Evolutionary conservation across 768 basidiomycete species (phyloP).

Genomic region (Tricholoma sp.): DNA sequence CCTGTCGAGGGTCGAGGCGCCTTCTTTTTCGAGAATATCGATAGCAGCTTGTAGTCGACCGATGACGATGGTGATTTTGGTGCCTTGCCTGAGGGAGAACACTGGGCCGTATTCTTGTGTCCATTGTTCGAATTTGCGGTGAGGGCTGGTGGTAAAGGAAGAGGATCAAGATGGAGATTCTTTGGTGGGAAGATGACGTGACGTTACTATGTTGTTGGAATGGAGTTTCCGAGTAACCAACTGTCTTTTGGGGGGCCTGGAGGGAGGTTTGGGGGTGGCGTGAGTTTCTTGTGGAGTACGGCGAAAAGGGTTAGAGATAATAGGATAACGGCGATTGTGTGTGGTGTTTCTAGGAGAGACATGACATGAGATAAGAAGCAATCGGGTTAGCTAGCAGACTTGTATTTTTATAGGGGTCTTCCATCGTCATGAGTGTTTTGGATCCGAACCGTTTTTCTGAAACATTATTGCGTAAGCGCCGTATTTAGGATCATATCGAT

Average conservation of each 20-base stretch:
- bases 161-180: neutral
- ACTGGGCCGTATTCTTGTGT: conserved; percentile 57
- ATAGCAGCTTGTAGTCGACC: conserved; percentile 52
- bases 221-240: conserved; percentile 1
- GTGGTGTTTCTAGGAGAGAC: too few species aligned
- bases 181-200: neutral
- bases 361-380: too few species aligned
- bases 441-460: too few species aligned
- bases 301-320: neutral
- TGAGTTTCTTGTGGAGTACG: neutral
- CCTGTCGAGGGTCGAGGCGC: conserved; percentile 50
- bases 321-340: neutral
- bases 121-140: conserved; percentile 54
- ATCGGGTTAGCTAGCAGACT: too few species aligned
- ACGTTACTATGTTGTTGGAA: conserved; percentile 4
- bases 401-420: too few species aligned
- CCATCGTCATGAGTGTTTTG: too few species aligned
- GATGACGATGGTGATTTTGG: conserved; percentile 39
- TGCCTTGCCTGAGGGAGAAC: conserved; percentile 50
- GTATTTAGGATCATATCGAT: too few species aligned
- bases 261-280: neutral
- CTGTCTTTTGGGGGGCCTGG: conserved; percentile 2
- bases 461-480: too few species aligned
- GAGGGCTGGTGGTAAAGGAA: conserved; percentile 29
- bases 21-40: conserved; percentile 64